These are phyloP conservation scores for Diaporthe velutina DNA, from an alignment of 2,329 filamentous ascomycete species.

Conservation along the genomic window DNA sequence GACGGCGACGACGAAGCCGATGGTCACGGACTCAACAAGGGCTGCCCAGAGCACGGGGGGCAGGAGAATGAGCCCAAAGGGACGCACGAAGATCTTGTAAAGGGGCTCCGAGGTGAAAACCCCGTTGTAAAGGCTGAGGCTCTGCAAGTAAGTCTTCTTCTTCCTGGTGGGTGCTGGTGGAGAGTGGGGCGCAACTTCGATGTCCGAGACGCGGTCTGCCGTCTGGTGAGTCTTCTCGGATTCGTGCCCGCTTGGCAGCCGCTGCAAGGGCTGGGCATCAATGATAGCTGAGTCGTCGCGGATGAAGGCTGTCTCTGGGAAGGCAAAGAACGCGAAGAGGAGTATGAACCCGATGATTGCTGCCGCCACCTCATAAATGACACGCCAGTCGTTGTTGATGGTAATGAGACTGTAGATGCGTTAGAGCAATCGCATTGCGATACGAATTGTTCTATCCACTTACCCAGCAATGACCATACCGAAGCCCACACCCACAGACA, in stretches of 20 bases:
- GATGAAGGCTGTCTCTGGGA: slow-evolving; percentile 67
- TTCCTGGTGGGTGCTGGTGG: slow-evolving; percentile 14
- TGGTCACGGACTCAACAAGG: slow-evolving; percentile 65
- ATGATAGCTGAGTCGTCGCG: slow-evolving; percentile 44
- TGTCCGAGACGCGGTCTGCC: slow-evolving; percentile 38
- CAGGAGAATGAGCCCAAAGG: slow-evolving; percentile 62
- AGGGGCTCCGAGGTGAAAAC: slow-evolving; percentile 60
- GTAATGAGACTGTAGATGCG: slow-evolving; percentile 56
- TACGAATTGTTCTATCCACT: slow-evolving; percentile 19
- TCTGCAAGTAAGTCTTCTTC: slow-evolving; percentile 51
- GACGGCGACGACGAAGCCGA: slow-evolving; percentile 68
- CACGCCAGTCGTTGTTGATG: slow-evolving; percentile 61
- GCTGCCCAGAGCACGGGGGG: slow-evolving; percentile 69
- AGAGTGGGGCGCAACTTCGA: slow-evolving; percentile 36
- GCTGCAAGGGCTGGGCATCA: slow-evolving; percentile 40
- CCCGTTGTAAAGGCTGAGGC: slow-evolving; percentile 56
- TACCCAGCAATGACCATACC: slow-evolving; percentile 59
- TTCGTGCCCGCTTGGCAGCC: slow-evolving; percentile 39
- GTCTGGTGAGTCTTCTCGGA: slow-evolving; percentile 34
- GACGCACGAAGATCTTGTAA: slow-evolving; percentile 61
- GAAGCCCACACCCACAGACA: slow-evolving; percentile 57
- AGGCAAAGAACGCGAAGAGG: slow-evolving; percentile 63
- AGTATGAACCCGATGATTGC: slow-evolving; percentile 63
- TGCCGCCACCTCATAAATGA: slow-evolving; percentile 64
- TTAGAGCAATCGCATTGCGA: slow-evolving; percentile 13